phyloP scores from a whole-genome alignment of 2,329 filamentous ascomycete genomes.

The Trichoderma atroviride region DNA sequence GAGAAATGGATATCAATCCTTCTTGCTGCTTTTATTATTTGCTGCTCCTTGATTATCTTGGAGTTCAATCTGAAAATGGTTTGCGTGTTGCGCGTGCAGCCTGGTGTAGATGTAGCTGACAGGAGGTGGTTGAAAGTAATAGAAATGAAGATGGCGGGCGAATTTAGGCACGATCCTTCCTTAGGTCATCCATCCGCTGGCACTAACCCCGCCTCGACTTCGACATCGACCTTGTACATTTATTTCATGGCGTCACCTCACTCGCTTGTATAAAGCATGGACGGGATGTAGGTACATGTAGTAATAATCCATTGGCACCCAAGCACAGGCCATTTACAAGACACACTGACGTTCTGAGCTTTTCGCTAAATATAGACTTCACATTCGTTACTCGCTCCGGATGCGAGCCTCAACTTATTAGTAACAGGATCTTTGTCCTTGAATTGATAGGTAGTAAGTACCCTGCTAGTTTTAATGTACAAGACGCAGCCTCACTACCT shows the following conservation, averaged over 20 bases:
- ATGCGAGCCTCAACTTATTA: not conserved
- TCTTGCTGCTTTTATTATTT: not conserved
- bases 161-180: constrained; percentile 6
- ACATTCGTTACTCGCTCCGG: not conserved
- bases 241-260: not conserved
- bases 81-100: not conserved
- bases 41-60: not conserved
- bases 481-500: constrained; percentile 17
- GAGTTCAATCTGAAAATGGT: not conserved
- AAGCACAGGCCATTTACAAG: not conserved
- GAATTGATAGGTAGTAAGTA: constrained; percentile 15
- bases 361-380: not conserved
- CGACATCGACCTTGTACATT: not conserved
- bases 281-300: not conserved
- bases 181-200: not conserved
- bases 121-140: not conserved
- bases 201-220: constrained; percentile 6
- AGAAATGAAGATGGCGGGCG: not conserved
- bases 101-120: not conserved
- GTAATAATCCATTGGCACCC: not conserved
- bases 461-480: constrained; percentile 23
- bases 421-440: constrained; percentile 16
- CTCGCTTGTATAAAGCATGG: not conserved
- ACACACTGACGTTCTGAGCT: not conserved
- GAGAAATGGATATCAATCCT: not conserved